These are phyloP conservation scores for Prunus mume DNA, from an alignment of 306 rosid species.

Conservation along the genomic window DNA sequence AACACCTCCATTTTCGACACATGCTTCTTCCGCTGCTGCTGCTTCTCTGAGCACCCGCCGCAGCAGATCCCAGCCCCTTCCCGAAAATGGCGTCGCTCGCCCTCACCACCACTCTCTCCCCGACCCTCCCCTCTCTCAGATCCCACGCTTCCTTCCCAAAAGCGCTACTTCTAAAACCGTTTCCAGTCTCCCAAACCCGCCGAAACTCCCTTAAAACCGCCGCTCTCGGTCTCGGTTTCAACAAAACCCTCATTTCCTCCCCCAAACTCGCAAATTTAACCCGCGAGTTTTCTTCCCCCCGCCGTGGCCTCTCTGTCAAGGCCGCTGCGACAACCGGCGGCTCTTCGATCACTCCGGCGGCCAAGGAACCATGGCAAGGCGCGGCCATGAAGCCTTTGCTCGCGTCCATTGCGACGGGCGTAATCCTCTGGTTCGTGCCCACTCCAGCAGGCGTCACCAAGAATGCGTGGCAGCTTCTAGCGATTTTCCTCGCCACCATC, in stretches of 20 bases:
- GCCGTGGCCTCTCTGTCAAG: constrained; percentile 8
- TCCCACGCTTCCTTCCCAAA: constrained; percentile 33
- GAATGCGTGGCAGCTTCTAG: constrained; percentile 85
- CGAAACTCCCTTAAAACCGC: constrained; percentile 19
- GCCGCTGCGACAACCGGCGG: constrained; percentile 19
- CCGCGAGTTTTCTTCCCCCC: background rate
- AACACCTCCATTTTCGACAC: background rate
- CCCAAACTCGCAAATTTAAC: constrained; percentile 17
- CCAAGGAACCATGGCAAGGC: constrained; percentile 71
- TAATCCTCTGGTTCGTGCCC: constrained; percentile 79
- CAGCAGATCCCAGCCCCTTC: constrained; percentile 13
- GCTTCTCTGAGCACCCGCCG: constrained; percentile 14
- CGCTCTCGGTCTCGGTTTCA: constrained; percentile 20
- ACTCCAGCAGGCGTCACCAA: constrained; percentile 72
- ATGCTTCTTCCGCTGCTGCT: background rate
- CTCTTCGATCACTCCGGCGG: constrained; percentile 27
- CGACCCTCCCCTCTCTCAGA: constrained; percentile 53
- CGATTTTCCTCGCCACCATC: constrained; percentile 87
- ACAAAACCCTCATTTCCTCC: constrained; percentile 17
- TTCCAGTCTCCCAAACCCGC: constrained; percentile 15
- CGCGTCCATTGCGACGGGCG: constrained; percentile 77
- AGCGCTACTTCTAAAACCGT: background rate
- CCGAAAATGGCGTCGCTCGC: constrained; percentile 67
- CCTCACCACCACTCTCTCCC: constrained; percentile 41
- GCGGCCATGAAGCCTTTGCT: constrained; percentile 76